These are phyloP conservation scores for Sinapis alba DNA, from an alignment of 441 rosid genomes.

Conservation along the genomic window DNA sequence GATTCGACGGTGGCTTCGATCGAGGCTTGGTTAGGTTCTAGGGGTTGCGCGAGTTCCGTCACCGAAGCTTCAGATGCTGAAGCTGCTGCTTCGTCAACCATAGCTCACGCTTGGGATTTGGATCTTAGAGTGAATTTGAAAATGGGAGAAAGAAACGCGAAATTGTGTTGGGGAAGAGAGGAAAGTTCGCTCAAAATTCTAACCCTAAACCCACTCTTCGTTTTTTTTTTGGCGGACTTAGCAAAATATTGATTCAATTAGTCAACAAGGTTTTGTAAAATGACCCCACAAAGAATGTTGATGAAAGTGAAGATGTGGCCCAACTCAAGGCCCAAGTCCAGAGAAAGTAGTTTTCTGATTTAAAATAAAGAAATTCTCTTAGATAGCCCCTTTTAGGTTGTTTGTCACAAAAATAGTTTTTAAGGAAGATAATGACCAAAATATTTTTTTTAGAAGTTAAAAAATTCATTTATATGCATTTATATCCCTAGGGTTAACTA, in stretches of 20 bases:
- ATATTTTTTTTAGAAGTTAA: too few relatives aligned
- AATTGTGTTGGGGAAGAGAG: not conserved
- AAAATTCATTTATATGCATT: too few relatives aligned
- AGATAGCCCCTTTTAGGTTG: too few relatives aligned
- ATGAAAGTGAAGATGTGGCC: not conserved
- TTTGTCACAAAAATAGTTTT: too few relatives aligned
- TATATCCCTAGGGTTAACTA: too few relatives aligned
- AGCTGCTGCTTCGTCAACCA: constrained; percentile 52
- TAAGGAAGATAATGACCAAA: too few relatives aligned
- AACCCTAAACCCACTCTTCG: not conserved
- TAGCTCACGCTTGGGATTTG: not conserved
- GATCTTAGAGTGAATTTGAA: not conserved
- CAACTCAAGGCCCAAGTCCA: not conserved
- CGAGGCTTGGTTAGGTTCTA: constrained; percentile 47
- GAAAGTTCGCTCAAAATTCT: not conserved
- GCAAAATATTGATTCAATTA: not conserved
- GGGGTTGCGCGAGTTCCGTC: constrained; percentile 18
- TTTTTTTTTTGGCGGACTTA: not conserved
- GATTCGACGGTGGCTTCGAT: constrained; percentile 60
- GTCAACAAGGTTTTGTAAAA: not conserved
- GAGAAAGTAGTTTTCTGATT: too few relatives aligned
- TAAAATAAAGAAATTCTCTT: too few relatives aligned
- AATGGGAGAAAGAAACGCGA: not conserved
- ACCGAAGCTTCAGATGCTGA: constrained; percentile 50
- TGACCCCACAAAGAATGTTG: not conserved